Conservation (phyloP, 164 flowering plant species). For the Stephania yunnanensis region DNA sequence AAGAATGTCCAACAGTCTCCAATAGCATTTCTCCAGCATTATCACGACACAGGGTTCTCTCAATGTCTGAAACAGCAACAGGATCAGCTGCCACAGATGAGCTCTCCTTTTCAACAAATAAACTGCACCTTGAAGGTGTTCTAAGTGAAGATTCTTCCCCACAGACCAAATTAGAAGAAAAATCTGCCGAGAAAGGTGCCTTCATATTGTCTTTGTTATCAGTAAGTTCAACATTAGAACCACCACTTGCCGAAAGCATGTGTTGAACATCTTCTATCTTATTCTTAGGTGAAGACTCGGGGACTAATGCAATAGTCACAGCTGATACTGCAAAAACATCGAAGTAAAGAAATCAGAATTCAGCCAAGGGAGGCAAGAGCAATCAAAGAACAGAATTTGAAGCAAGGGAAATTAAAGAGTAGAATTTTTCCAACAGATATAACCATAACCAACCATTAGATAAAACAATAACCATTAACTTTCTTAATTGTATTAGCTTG, state of each 20-base stretch:
- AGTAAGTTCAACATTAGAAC: slow-evolving; percentile 9
- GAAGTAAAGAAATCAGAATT: background rate
- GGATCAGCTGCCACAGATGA: slow-evolving; percentile 3
- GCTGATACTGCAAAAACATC: slow-evolving; percentile 16
- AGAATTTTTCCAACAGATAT: slow-evolving; percentile 20
- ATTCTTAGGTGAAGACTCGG: slow-evolving; percentile 7
- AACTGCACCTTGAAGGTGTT: slow-evolving; percentile 6
- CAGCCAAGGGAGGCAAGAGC: background rate
- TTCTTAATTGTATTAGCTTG: slow-evolving; percentile 1
- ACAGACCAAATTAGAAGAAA: slow-evolving; percentile 3
- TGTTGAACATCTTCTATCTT: slow-evolving; percentile 12
- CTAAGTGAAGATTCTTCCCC: slow-evolving; percentile 17
- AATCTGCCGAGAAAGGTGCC: slow-evolving; percentile 8
- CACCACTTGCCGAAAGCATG: slow-evolving; percentile 7
- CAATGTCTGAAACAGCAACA: slow-evolving; percentile 10
- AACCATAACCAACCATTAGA: slow-evolving; percentile 11
- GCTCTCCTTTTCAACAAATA: slow-evolving; percentile 5
- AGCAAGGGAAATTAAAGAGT: background rate
- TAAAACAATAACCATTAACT: slow-evolving; percentile 7
- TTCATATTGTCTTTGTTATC: slow-evolving; percentile 14
- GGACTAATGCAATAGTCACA: slow-evolving; percentile 10
- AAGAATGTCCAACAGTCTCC: slow-evolving; percentile 5
- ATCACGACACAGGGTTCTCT: slow-evolving; percentile 5
- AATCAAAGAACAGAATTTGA: background rate
- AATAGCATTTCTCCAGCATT: slow-evolving; percentile 5